Evolutionary conservation across 2,329 filamentous ascomycete species (phyloP), one percentile per base, ranked within the genome.

Genomic region (Penicillium sp.): DNA sequence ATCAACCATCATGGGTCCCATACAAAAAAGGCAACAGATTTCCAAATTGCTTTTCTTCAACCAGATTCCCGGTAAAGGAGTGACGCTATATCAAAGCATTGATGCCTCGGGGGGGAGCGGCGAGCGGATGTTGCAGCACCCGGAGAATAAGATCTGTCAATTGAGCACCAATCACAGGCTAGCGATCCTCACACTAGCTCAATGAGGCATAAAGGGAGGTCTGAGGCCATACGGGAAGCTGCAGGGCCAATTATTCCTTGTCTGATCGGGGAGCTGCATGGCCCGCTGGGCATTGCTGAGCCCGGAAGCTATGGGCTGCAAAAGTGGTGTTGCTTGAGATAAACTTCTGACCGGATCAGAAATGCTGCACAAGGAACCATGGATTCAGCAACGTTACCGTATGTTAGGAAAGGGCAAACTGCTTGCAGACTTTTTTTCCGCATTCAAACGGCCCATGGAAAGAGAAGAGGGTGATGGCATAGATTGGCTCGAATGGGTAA

Each of bases 221-320:
- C 57, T 60, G 46, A 60, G 55, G 54, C 50, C 43, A 38, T 39
- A 39, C 59, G 59, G 59, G 34, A 52, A 48, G 51, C 48, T 57
- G 57, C 59, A 61, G 53, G 42, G 42, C 18, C 37, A 46, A 39
- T 38, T 45, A 16, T 44, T 47, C 48, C 50, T 51, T 54, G 56
- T 61, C 55, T 44, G 30, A 5, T 54, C 52, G 45, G 53, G 32
- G 50, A 42, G 38, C 41, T 48, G 49, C 56, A 50, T 52, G 39
- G 31, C 37, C 42, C 31, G 34, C 45, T 52, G 47, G 51, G 47
- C 48, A 47, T 34, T 42, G 45, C 41, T 46, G 31, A 35, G 22
- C 36, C 43, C 39, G 40, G 39, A 35, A 41, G 29, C 35, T 45
- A 32, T 34, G 18, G 33, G 32, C 41, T 38, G 38, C 35, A 37